Percentiles rank a stretch among this genome's conserved stretches.
phyloP scores from a whole-genome alignment of 305 asterid species.

The Fraxinus greggii region DNA sequence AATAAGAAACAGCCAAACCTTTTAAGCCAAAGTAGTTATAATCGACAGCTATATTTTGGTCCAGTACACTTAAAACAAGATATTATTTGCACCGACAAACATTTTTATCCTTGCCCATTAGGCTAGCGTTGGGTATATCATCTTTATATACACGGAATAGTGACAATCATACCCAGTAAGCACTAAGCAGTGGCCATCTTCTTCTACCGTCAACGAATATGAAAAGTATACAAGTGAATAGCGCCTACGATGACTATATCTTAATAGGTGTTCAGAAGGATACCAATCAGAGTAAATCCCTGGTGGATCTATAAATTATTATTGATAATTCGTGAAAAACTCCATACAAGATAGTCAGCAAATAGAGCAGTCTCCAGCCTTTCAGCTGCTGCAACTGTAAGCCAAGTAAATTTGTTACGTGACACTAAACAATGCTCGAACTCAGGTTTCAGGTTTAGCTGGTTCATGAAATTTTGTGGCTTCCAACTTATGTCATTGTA shows the following conservation, averaged over 20 bases:
- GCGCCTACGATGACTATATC: not conserved
- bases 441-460: not conserved
- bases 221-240: not conserved
- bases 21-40: not conserved
- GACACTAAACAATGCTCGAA: not conserved
- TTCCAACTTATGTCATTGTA: not conserved
- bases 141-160: not conserved
- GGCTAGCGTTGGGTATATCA: not conserved
- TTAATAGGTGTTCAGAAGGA: not conserved
- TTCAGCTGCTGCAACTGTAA: not conserved
- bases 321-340: not conserved
- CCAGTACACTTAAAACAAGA: not conserved
- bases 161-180: not conserved
- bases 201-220: not conserved
- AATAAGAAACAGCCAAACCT: not conserved
- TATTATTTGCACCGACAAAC: not conserved
- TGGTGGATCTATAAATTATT: not conserved
- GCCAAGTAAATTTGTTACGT: not conserved
- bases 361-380: not conserved
- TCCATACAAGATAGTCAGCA: not conserved
- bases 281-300: not conserved
- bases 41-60: not conserved
- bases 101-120: not conserved
- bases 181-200: not conserved
- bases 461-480: not conserved